Percentiles rank a stretch among this genome's conserved stretches.
Evolutionary conservation across 106 monocot genomes (phyloP).

Genomic region (Platanthera guangdongensis): DNA sequence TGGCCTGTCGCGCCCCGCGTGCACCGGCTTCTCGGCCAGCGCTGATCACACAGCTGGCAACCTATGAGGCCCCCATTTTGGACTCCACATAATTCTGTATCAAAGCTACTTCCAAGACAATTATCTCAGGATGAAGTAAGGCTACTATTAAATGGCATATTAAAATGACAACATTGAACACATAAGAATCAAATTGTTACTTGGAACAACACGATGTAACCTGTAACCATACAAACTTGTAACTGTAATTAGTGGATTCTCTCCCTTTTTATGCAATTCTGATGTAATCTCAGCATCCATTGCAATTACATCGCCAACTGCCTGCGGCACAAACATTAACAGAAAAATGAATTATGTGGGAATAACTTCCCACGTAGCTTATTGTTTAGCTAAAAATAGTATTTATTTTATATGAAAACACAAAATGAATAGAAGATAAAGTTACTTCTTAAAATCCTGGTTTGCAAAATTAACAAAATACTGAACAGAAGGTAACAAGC

Average conservation of each 20-base stretch:
- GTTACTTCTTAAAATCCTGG: not conserved
- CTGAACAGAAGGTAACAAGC: not conserved
- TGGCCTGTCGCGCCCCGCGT: too few species aligned
- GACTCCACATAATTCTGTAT: too few species aligned
- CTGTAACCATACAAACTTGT: conserved; percentile 71
- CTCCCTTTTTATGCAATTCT: conserved; percentile 47
- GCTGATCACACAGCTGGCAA: too few species aligned
- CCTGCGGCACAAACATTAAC: conserved; percentile 20
- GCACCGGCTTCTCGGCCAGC: too few species aligned
- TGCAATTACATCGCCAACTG: conserved; percentile 47
- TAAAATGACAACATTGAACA: not conserved
- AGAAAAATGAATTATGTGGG: not conserved
- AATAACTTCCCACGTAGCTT: not conserved
- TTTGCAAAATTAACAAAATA: not conserved
- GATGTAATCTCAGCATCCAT: conserved; percentile 90
- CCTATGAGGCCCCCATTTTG: too few species aligned
- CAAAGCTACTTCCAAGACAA: too few species aligned
- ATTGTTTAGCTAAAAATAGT: not conserved
- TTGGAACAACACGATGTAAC: conserved; percentile 18
- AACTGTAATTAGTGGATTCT: conserved; percentile 69
- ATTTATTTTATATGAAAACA: not conserved
- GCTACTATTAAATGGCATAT: not conserved
- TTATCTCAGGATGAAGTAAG: too few species aligned
- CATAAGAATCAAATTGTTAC: not conserved
- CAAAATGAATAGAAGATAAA: not conserved